A percentile compares a stretch with the other conserved stretches of the same genome.
These are phyloP conservation scores for Podaxis carcinomalis DNA, from an alignment of 768 basidiomycete genomes.

Conservation along the genomic window DNA sequence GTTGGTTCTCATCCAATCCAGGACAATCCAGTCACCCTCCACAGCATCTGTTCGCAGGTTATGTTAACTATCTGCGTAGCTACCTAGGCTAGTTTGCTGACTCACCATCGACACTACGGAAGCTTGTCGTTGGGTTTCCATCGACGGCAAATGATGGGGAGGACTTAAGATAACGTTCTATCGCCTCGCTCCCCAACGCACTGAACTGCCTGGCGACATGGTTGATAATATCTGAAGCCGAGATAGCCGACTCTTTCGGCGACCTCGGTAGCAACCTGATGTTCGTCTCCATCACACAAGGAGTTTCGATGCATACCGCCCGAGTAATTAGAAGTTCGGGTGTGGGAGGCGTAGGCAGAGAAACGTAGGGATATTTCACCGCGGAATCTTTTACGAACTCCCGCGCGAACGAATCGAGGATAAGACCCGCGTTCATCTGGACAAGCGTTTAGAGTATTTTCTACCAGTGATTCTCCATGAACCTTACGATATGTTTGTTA, in stretches of 20 bases:
- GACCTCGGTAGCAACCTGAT: slow-evolving; percentile 38
- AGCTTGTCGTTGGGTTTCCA: slow-evolving; percentile 41
- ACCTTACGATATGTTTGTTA: slow-evolving; percentile 51
- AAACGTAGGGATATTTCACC: slow-evolving; percentile 21
- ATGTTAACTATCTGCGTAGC: background rate
- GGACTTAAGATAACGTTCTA: slow-evolving; percentile 35
- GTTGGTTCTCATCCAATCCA: slow-evolving; percentile 19
- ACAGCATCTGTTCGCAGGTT: slow-evolving; percentile 19
- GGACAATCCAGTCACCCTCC: slow-evolving; percentile 24
- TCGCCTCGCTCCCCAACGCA: slow-evolving; percentile 28
- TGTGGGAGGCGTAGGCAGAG: slow-evolving; percentile 13
- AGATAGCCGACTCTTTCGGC: slow-evolving; percentile 17
- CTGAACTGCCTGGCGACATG: slow-evolving; percentile 32
- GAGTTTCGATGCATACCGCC: slow-evolving; percentile 37
- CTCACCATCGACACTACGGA: slow-evolving; percentile 46
- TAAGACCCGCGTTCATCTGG: slow-evolving; percentile 42
- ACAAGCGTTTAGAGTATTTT: background rate
- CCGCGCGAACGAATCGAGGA: slow-evolving; percentile 33
- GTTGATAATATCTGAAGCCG: slow-evolving; percentile 36
- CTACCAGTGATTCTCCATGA: background rate
- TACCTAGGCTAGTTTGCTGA: slow-evolving; percentile 2
- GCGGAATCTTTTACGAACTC: background rate
- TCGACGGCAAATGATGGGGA: slow-evolving; percentile 57
- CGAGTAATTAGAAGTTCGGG: slow-evolving; percentile 17
- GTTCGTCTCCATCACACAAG: slow-evolving; percentile 50